Percentiles rank a stretch among this genome's conserved stretches.
Conservation (phyloP, 495 filamentous ascomycete genomes). For the Sporormia fimetaria region DNA sequence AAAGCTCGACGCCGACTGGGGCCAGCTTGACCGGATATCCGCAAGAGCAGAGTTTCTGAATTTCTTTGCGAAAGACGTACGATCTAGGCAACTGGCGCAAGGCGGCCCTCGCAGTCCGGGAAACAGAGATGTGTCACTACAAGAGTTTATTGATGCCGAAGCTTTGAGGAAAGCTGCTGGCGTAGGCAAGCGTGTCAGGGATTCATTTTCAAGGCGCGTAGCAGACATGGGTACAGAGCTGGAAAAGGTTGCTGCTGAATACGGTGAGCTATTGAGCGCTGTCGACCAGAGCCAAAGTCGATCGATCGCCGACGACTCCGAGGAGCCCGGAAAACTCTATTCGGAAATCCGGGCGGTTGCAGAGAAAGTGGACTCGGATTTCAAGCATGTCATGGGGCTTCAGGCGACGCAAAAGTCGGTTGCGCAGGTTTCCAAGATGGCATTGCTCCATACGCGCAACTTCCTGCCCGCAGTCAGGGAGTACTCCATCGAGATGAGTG, state of each 20-base stretch:
- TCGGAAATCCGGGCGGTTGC: constrained; percentile 78
- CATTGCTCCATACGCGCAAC: constrained; percentile 73
- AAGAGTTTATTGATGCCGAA: constrained; percentile 58
- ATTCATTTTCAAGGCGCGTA: constrained; percentile 44
- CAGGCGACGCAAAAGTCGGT: constrained; percentile 58
- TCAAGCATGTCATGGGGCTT: constrained; percentile 62
- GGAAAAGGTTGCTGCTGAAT: constrained; percentile 42
- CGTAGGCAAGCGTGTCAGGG: constrained; percentile 37
- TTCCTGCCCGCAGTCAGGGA: constrained; percentile 71
- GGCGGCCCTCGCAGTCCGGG: constrained; percentile 10
- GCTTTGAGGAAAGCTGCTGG: constrained; percentile 54
- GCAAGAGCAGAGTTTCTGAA: constrained; percentile 47
- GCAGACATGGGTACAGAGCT: constrained; percentile 43
- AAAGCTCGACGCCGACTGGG: constrained; percentile 57
- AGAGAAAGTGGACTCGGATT: constrained; percentile 78
- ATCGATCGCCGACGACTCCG: constrained; percentile 29
- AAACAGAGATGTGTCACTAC: constrained; percentile 39
- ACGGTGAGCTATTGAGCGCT: constrained; percentile 38
- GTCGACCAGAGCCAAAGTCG: constrained; percentile 29
- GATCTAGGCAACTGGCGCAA: constrained; percentile 7
- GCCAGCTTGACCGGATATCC: constrained; percentile 50
- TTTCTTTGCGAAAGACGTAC: constrained; percentile 30
- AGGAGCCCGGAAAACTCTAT: constrained; percentile 47
- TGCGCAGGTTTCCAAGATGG: constrained; percentile 73
- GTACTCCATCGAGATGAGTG: constrained; percentile 61